Evolutionary conservation across 2,329 filamentous ascomycete genomes (phyloP), one percentile per base, ranked within the genome.

Genomic region (Boeremia exigua): DNA sequence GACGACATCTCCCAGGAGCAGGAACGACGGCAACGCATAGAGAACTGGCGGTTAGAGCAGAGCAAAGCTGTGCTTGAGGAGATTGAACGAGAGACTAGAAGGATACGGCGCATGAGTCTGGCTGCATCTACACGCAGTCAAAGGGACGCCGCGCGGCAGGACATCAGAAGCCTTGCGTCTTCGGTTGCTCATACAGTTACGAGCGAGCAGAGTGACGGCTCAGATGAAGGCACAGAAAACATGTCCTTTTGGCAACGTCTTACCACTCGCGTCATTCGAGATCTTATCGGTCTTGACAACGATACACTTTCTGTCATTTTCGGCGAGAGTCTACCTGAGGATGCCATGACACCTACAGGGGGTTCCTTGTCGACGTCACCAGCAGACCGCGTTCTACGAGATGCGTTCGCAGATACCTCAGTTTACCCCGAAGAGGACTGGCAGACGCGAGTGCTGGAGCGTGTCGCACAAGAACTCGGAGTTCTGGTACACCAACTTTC

Each of bases 271-370:
- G 89, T 98, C 27, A 92, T 99, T 65, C 86, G 88, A 48, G 92
- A 97, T 70, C 79, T 99, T 38, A 90, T 98, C 72, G 94, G 94
- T 8, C 90, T 99, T 51, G 93, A 98, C 66, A 92, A 97, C 60
- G 85, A 86, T 45, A 81, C 95, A 17, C 82, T 99, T 8, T 90
- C 90, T 0, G 87, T 97, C 45, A 87, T 99, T 8, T 88, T 98
- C 52, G 95, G 95, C 11, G 92, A 97, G 72, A 80, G 85, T 2
- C 77, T 96, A 23, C 86, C 88, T 2, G 70, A 77, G 36, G 78
- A 79, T 42, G 70, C 66, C 10, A 51, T 51, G 28, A 59, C 62
- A 7, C 53, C 62, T 9, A 61, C 62, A 12, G 30, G 56, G 19
- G 59, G 69, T 34, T 65, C 67, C 28, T 63, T 68, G 17, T 67